phyloP scores from a whole-genome alignment of 2,329 filamentous ascomycete genomes.

The Fusarium piperis region DNA sequence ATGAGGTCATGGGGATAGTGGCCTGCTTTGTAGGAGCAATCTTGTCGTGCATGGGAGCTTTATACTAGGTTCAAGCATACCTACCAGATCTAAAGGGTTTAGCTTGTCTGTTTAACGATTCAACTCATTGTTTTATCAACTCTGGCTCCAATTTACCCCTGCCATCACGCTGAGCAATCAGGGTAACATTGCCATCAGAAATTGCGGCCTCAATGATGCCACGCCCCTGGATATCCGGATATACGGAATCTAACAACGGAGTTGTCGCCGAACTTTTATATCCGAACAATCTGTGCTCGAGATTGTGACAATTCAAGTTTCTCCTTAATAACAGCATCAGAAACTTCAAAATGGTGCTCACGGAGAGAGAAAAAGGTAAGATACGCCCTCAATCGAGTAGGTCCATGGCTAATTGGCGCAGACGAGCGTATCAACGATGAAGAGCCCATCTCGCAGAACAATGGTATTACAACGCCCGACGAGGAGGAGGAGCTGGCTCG shows the following conservation, averaged over 20 bases:
- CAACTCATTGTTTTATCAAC: too few species aligned
- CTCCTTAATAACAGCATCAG: neutral
- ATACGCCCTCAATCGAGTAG: accelerated
- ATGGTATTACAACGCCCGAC: slow-evolving; percentile 16
- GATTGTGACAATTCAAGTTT: neutral
- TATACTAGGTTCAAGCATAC: too few species aligned
- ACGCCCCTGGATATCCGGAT: neutral
- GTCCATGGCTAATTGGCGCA: neutral
- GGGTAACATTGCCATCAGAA: neutral
- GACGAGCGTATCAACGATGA: slow-evolving; percentile 13
- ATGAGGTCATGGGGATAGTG: too few species aligned
- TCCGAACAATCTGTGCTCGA: neutral
- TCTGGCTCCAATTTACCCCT: neutral
- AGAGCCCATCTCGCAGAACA: slow-evolving; percentile 20
- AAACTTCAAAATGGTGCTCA: neutral
- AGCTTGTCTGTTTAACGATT: too few species aligned
- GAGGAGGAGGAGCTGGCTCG: slow-evolving; percentile 34
- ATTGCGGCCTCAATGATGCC: neutral
- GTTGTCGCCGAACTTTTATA: neutral
- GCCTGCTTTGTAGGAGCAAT: too few species aligned
- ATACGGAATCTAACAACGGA: neutral
- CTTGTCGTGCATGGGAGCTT: too few species aligned
- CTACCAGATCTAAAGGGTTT: too few species aligned
- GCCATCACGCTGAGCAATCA: neutral
- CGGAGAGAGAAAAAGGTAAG: slow-evolving; percentile 18